Evolutionary conservation across 192 early-diverging fungal species (phyloP), one percentile per base, ranked within the genome.

Genomic region (Coemansia sp.): DNA sequence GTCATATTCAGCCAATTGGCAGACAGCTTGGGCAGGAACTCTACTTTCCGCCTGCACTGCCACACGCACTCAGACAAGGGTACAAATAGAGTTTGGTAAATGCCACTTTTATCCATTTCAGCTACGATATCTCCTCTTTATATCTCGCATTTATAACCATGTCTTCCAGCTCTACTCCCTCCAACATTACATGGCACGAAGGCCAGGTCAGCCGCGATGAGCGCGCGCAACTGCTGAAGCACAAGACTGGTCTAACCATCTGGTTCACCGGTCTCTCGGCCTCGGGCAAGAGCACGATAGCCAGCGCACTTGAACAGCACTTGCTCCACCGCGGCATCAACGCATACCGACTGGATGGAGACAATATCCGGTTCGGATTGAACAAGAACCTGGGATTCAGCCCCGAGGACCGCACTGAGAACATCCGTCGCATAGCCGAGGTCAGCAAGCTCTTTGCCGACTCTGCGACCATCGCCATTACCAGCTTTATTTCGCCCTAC

Each of bases 251-350:
- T 5, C 74, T 94, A 49, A 97, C 94, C 9, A 89, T 95, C 72
- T 96, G 96, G 96, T 93, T 97, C 73, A 97, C 96, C 41, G 96
- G 96, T 54, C 86, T 97, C 8, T 96, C 94, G n/a, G 96, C 95
- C 8, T 94, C 93, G 2, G 96, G 96, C 27, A 97, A 97, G 76
- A 95, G 93, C 40, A 97, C 96, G 12, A 76, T 97, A 33, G 96
- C 96, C 51, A 88, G 90, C 43, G 96, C 95, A 12, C 86, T 97
- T 13, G 96, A 97, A 82, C 94, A 96, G 69, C 88, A 91, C 64
- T 86, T 97, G 42, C 88, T 97, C 27, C 91, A 93, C 70, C 72
- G 78, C 34, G 87, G 88, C 60, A 68, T 94, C 46, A 84, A 84
- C n/a, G 89, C 91, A 33, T 98, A 98, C 82, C 91, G 96, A 27